Conservation (phyloP, 2,329 filamentous ascomycete genomes). For the Berkeleyomyces basicola region DNA sequence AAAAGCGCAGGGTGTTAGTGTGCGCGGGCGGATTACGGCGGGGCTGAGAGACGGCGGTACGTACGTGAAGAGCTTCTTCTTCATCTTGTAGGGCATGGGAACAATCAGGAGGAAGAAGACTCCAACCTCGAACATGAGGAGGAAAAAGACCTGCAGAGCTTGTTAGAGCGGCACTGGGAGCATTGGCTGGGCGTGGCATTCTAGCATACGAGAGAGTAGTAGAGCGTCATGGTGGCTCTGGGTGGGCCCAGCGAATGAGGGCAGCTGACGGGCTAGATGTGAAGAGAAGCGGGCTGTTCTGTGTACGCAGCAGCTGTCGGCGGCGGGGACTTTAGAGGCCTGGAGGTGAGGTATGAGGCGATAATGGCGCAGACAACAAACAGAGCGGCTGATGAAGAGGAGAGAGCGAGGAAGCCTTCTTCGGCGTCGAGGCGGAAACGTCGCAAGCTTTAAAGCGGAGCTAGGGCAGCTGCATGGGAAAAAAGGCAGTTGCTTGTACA, state of each 20-base stretch:
- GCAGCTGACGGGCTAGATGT: background rate
- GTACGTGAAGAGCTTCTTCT: constrained; percentile 67
- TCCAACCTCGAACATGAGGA: constrained; percentile 68
- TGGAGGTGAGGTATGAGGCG: background rate
- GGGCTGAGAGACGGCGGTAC: constrained; percentile 17
- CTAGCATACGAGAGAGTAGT: constrained; percentile 35
- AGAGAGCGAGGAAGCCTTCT: background rate
- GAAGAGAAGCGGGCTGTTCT: background rate
- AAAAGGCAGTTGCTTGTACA: background rate
- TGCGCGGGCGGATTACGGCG: background rate
- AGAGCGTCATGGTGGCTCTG: constrained; percentile 35
- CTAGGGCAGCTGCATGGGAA: background rate
- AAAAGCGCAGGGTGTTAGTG: constrained; percentile 1
- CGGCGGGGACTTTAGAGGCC: background rate
- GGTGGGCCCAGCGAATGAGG: background rate
- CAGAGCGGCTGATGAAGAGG: background rate
- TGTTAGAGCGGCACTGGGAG: background rate
- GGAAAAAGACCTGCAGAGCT: constrained; percentile 53
- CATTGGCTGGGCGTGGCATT: background rate
- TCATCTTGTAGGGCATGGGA: constrained; percentile 73
- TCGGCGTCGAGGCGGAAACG: constrained; percentile 1
- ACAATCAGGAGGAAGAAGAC: constrained; percentile 68
- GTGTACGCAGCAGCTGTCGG: background rate
- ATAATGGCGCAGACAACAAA: background rate
- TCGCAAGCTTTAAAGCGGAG: constrained; percentile 1